Base-by-base conservation (phyloP, 768 basidiomycete genomes). In the Termitomyces sp. region DNA sequence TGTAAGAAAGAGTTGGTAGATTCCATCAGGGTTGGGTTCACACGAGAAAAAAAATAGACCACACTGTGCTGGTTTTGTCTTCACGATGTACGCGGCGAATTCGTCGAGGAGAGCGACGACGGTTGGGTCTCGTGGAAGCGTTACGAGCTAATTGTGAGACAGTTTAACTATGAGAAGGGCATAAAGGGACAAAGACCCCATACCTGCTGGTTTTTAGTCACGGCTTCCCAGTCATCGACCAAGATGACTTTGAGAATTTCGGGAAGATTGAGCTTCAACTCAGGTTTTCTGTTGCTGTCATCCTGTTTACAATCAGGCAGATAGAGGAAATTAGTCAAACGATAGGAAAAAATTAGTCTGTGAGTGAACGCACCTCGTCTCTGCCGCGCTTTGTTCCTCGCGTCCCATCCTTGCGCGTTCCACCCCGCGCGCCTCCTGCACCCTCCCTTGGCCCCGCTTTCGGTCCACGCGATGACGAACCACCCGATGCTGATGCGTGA, bases 191-290 rank as follows among this genome's bases (percentile, higher is more conserved):
- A 29, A 29, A 56, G 4, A 25, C 11, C 45, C 63, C 68, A 74
- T 61, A 90, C 96, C 84, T 94, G 91, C 66, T 87, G 86, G 71
- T 95, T 92, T 78, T 97, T 98, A 57, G 97, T 98, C 43, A 98
- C 87, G 5, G 88, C 86, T 74, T 98, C 96, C 97, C 97, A 99
- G 67, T 98, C 97, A 69, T 98, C 95, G 2, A 98, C 95, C 42
- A 99, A 81, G 51, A 90, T 81, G 36, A 87, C 83, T 72, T 97
- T 98, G 63, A 98, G 81, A n/a, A 83, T 73, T 67, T 98, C 97
- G 0, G 96, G 97, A 5, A 97, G 87, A 61, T 80, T 84, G 54
- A 99, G 80, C 76, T 92, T 94, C 82, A 98, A 87, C 69, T 98
- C 96, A 1, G 92, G 89, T 65, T 90, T 87, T 72, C 86, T 87